Evolutionary conservation across 2,329 filamentous ascomycete genomes (phyloP), one percentile per base, ranked within the genome.

Genomic region (Zasmidium angulare): DNA sequence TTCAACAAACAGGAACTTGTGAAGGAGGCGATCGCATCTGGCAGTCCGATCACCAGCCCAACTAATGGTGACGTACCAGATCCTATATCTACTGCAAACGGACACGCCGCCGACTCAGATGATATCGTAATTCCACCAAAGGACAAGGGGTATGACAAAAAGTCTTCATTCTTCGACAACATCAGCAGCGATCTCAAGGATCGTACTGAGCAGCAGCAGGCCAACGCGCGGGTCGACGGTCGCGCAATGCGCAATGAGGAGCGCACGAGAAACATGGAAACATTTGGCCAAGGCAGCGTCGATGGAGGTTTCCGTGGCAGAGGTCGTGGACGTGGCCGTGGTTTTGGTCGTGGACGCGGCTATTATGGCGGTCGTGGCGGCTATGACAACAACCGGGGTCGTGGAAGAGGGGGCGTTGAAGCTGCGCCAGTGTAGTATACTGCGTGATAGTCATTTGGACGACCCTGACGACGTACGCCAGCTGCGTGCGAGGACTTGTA

Each of bases 141-240:
- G 20, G 77, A 80, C 36, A 73, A 77, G 26, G 83, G 86, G 0
- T 99, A 99, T 78, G 93, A 97, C 80, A 96, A 92, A 77, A 83
- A 87, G 3, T 86, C 80, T 2, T 96, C 91, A 1, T 99, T 99
- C 82, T 99, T 99, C 72, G 95, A 99, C 77, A 97, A 99, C 75
- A 97, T 99, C 65, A 96, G 91, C 0, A 96, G 91, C 66, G 95
- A 99, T 74, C 84, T 90, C 63, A 96, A 90, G 75, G 95, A 99
- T 66, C 86, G 95, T 47, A 87, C 90, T 53, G 63, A 71, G 52
- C 81, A 76, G 29, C 73, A 81, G 46, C 83, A 83, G 83, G 86
- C 73, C 51, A 7, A 43, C n/a, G 62, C 50, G 55, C 65, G 52
- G 40, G 82, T 86, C n/a, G 88, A 89, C 58, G 92, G 91, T 29